Base-by-base conservation (phyloP, 2,329 filamentous ascomycete species). In the Pseudovirgaria hyperparasitica region DNA sequence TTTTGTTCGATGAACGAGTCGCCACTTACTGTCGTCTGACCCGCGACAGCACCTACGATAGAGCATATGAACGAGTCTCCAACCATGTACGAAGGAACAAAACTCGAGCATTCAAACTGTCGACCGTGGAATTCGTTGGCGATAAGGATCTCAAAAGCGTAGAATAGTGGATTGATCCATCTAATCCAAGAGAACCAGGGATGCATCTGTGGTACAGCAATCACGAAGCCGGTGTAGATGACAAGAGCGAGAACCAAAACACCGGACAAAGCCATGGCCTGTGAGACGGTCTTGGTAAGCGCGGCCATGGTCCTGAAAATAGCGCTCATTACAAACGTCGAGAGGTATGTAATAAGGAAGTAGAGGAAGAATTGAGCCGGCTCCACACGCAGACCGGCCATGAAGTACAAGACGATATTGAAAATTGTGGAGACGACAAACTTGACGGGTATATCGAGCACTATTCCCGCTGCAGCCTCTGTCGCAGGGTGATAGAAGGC, bases 401-500 rank as follows among this genome's bases (percentile, higher is more conserved):
- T 74, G 54, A 93, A 93, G 57, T 93, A 93, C 5, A 93, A 54
- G 1, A 72, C 66, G 11, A 85, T 35, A 49, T 92, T 90, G 61
- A 92, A 92, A 4, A 70, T 54, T 31, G 85, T 62, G 2, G 72
- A 58, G 37, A 82, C 82, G 4, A 57, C 20, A 4, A 92, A 54
- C 49, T 87, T 92, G 52, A 82, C 80, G 0, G 85, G 85, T 52
- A 92, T 56, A 40, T 93, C 86, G 37, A 72, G 76, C 10, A 93
- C 55, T 70, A 92, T 86, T 3, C 80, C 87, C 0, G 80, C 72
- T 34, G 82, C 65, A 9, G 82, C 82, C 62, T 94, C 85, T 5
- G 82, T 77, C 6, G 77, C 81, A 0, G 86, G 84, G 45, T 92
- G 85, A 41, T 93, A 92, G 19, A 93, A 68, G 9, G 84, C 82